Percentiles rank a stretch among this genome's conserved stretches.
These are phyloP conservation scores for Mayamaea pseudoterrestris DNA, from an alignment of 108 stramenopile genomes.

Conservation along the genomic window DNA sequence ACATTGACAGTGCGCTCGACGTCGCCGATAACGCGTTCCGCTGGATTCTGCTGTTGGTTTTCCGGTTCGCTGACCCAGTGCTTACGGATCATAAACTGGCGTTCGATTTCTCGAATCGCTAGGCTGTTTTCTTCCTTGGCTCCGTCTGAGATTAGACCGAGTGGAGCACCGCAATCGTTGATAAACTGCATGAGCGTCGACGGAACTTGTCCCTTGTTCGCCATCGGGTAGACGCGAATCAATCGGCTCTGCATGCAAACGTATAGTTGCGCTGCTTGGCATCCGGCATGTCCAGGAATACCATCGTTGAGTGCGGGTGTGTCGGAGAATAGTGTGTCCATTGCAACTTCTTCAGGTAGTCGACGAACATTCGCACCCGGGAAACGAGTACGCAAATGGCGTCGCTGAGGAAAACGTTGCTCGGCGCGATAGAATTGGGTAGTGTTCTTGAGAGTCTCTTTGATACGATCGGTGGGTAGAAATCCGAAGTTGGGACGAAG, in stretches of 20 bases:
- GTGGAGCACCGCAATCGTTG: conserved; percentile 7
- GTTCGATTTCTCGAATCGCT: conserved; percentile 3
- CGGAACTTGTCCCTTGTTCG: conserved; percentile 1
- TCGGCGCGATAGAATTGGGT: conserved; percentile 8
- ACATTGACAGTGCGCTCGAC: conserved; percentile 5
- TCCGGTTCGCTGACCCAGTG: conserved; percentile 10
- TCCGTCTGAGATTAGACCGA: conserved; percentile 7
- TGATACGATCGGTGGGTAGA: conserved; percentile 5
- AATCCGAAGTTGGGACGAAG: conserved; percentile 6
- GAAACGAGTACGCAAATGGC: conserved; percentile 1
- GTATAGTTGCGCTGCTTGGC: background rate
- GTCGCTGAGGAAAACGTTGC: background rate
- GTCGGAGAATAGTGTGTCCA: conserved; percentile 16
- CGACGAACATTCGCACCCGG: conserved; percentile 17
- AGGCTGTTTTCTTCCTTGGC: conserved; percentile 11
- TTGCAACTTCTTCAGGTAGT: conserved; percentile 9
- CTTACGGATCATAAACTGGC: conserved; percentile 2
- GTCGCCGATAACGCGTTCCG: conserved; percentile 6
- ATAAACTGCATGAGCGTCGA: background rate
- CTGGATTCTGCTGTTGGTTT: conserved; percentile 16
- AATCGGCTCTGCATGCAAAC: background rate
- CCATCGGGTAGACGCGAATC: background rate
- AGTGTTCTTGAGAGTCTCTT: conserved; percentile 1
- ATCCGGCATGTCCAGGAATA: too few species aligned
- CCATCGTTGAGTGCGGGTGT: conserved; percentile 10